Evolutionary conservation across 2,329 filamentous ascomycete genomes (phyloP), one percentile per base, ranked within the genome.

Genomic region (Talaromyces piceae): DNA sequence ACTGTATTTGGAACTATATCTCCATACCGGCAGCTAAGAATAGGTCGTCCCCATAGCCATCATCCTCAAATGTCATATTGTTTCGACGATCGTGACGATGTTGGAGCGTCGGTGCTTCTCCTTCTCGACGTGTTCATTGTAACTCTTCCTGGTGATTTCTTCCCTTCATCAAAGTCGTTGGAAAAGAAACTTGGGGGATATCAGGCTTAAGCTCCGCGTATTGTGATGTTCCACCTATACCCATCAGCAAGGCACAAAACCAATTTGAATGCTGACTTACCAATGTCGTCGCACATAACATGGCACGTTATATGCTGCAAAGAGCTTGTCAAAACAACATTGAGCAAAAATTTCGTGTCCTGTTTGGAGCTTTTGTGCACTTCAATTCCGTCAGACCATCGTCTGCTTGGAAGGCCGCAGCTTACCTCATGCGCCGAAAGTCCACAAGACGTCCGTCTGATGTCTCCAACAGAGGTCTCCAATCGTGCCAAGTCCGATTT

Each of bases 231-330:
- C 80, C 80, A 54, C 80, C 81, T 80, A 50, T 7, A 47, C 5
- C 13, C 54, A 9, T 48, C 18, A 39, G 5, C 5, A 25, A 3
- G 13, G 18, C 12, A 25, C 13, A 23, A 20, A 39, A 0, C 41
- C 12, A 23, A 12, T n/a, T n/a, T 28, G 11, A 7, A 16, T 11
- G 20, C 18, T 6, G 13, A 13, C 69, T 55, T 65, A 80, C 79
- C 88, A 59, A 97, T 86, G 41, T 89, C 84, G 68, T 96, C 91
- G 57, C 91, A 97, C 66, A 88, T 87, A 45, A 91, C 75, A 62
- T 84, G 81, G 54, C 83, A 88, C 22, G 76, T 76, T 28, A 93
- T 78, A 3, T 76, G 70, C 51, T 85, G 79, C 16, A 79, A 77
- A 0, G 73, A 64, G 4, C 71, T 71, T 1, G 67, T 76, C 18